Conservation (phyloP, 208 protist genomes). For the Crithidia expoeki region DNA sequence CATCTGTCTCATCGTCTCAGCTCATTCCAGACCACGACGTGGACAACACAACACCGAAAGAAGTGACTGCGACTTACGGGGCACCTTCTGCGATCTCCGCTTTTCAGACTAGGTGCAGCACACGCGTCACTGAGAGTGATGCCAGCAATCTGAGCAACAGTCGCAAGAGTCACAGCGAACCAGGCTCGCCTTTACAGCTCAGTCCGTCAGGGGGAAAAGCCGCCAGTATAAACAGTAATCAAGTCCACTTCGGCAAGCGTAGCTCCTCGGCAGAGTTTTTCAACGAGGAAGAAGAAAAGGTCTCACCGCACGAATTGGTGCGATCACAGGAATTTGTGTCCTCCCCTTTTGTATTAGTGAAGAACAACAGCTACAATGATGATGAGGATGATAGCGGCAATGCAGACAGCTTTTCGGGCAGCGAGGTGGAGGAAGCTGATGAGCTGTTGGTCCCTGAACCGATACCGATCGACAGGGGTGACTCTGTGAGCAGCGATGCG, state of each 20-base stretch:
- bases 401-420: slow-evolving; percentile 7
- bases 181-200: neutral
- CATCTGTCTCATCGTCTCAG: slow-evolving; percentile 3
- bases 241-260: neutral
- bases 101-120: neutral
- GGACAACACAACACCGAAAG: neutral
- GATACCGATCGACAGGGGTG: slow-evolving; percentile 12
- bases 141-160: neutral
- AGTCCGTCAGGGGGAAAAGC: neutral
- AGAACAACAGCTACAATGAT: neutral
- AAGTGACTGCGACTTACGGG: neutral
- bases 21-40: neutral
- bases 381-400: neutral
- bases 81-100: neutral
- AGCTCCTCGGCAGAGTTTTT: slow-evolving; percentile 12
- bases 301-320: slow-evolving; percentile 1
- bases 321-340: neutral
- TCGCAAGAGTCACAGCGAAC: neutral
- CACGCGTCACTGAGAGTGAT: neutral
- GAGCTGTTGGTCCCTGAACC: slow-evolving; percentile 11
- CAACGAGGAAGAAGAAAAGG: neutral
- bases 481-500: slow-evolving; percentile 1
- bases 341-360: neutral
- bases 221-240: neutral
- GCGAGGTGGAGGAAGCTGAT: slow-evolving; percentile 8